Conservation (phyloP, 352 stramenopile genomes). For the Pythium sukuiense region DNA sequence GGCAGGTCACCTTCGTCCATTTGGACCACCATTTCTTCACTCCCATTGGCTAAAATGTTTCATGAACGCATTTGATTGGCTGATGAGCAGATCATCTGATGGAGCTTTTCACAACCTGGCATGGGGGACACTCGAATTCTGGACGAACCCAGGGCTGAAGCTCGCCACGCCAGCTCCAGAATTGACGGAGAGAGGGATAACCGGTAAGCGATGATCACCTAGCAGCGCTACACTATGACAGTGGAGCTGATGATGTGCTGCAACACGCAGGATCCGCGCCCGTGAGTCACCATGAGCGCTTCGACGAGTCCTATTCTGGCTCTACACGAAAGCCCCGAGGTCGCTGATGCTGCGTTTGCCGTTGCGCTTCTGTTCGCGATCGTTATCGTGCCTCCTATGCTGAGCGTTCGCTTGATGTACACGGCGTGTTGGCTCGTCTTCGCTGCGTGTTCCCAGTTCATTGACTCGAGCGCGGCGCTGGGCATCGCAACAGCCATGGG, state of each 20-base stretch:
- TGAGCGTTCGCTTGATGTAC: slow-evolving; percentile 76
- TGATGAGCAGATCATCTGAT: slow-evolving; percentile 8
- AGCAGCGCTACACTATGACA: not conserved
- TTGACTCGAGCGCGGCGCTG: slow-evolving; percentile 57
- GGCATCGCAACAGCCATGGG: slow-evolving; percentile 80
- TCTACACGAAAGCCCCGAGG: slow-evolving; percentile 2
- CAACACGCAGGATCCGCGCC: not conserved
- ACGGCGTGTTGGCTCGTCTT: slow-evolving; percentile 76
- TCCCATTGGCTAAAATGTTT: slow-evolving; percentile 14
- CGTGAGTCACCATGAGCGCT: not conserved
- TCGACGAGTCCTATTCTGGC: not conserved
- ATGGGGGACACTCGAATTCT: not conserved
- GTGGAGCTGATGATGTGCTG: not conserved
- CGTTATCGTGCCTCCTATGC: slow-evolving; percentile 58
- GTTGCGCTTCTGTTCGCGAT: slow-evolving; percentile 61
- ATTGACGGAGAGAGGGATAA: not conserved
- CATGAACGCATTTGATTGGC: slow-evolving; percentile 10
- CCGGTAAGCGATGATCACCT: not conserved
- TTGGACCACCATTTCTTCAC: not conserved
- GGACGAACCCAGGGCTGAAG: not conserved
- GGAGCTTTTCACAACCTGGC: slow-evolving; percentile 2
- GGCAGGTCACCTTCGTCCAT: not conserved
- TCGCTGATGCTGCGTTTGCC: slow-evolving; percentile 43
- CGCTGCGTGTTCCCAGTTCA: slow-evolving; percentile 45
- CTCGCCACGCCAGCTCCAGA: not conserved